Evolutionary conservation across 129 eudicot genomes (phyloP).

Genomic region (Artemisia tridentata): DNA sequence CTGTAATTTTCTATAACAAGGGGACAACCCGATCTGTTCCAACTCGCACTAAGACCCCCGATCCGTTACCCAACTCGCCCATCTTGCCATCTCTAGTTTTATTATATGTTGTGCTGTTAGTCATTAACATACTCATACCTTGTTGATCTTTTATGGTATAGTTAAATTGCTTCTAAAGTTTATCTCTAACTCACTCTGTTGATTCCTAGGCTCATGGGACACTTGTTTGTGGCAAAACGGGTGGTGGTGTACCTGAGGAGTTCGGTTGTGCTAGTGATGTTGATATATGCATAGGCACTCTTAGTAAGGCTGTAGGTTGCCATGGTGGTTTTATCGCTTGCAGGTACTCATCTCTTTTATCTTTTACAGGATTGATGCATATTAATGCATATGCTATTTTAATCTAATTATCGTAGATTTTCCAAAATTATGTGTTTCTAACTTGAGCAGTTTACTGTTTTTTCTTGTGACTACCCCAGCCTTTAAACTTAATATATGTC

Average conservation of each 20-base stretch:
- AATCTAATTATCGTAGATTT: neutral
- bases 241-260: conserved; percentile 93
- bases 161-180: neutral
- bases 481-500: neutral
- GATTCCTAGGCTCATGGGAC: conserved; percentile 92
- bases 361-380: conserved; percentile 5
- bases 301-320: conserved; percentile 99
- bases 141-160: conserved; percentile 7
- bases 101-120: neutral
- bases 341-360: conserved; percentile 54
- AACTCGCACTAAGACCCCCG: too few species aligned
- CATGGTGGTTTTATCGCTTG: conserved; percentile 99
- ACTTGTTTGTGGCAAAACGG: conserved; percentile 88
- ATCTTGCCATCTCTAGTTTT: too few species aligned
- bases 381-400: neutral
- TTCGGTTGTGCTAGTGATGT: conserved; percentile 82
- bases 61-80: neutral
- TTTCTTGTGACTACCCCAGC: conserved; percentile 4
- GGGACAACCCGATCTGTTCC: too few species aligned
- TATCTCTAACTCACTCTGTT: neutral
- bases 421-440: neutral
- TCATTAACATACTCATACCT: conserved; percentile 3
- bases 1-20: too few species aligned
- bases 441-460: neutral
- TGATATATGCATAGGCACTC: conserved; percentile 94